Evolutionary conservation across 2,329 filamentous ascomycete species (phyloP), one percentile per base, ranked within the genome.

Genomic region (Cytospora chrysosperma): DNA sequence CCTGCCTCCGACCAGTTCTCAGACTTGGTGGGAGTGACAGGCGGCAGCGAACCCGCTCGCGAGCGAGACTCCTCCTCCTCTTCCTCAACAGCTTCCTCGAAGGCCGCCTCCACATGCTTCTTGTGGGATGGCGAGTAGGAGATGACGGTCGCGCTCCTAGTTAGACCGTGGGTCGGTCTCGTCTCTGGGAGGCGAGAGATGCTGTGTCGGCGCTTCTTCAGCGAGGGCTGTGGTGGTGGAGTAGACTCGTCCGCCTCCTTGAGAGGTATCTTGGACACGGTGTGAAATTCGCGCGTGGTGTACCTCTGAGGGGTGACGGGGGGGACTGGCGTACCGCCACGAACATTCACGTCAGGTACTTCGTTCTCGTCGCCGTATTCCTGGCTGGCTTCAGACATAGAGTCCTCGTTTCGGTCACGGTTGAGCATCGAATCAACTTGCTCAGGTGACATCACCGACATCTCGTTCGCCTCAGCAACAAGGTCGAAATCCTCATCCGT

Each of bases 251-350:
- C 88, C 27, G 87, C 87, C 4, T 86, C 80, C 74, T 91, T 92
- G 49, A 93, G 76, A 1, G 90, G 90, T 5, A 93, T 86, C 75
- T 93, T 93, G 28, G 88, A 90, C 0, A 91, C 87, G 0, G 91
- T 93, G 73, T 90, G 85, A 67, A 89, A 85, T n/a, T 82, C 79
- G 61, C 81, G 79, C n/a, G 74, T 76, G n/a, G 80, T 70, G 0
- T 77, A 75, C 19, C 85, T 82, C 56, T 81, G 76, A 0, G 88
- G 88, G 1, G 88, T 90, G 9, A 80, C 76, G 1, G 84, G 85
- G 2, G 74, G 72, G 1, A 77, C 73, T 4, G 43, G 43, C 2
- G 43, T 55, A 21, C 61, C 57, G 12, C 32, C 49, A 10, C 53
- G 51, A 49, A 61, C 72, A 40, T 64, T 72, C 64, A 69, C 62